Evolutionary conservation across 345 rosid genomes (phyloP).

Genomic region (Draba incana): DNA sequence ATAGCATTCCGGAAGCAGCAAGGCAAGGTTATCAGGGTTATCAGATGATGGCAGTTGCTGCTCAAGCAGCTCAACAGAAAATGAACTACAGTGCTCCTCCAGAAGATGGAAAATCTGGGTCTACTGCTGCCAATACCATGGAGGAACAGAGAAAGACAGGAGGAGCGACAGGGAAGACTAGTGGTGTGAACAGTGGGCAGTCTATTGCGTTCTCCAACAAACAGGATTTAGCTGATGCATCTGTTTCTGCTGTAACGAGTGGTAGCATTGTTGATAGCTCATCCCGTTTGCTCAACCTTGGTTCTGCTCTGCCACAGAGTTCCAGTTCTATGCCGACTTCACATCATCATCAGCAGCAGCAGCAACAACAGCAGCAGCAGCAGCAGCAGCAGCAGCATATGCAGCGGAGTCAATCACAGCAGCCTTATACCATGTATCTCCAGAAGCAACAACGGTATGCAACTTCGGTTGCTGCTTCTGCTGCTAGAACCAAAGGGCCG

Average conservation of each 20-base stretch:
- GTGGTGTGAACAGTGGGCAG: conserved; percentile 56
- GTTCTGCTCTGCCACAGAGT: conserved; percentile 54
- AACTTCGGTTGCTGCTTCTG: conserved; percentile 57
- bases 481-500: conserved; percentile 68
- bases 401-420: conserved; percentile 54
- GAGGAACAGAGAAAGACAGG: conserved; percentile 65
- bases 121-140: conserved; percentile 45
- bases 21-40: conserved; percentile 64
- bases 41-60: conserved; percentile 60
- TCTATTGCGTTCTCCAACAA: conserved; percentile 80
- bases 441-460: conserved; percentile 78
- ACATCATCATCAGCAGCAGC: conserved; percentile 59
- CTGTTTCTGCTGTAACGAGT: conserved; percentile 59
- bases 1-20: conserved; percentile 69
- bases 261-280: conserved; percentile 80
- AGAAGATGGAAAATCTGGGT: conserved; percentile 73
- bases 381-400: conserved; percentile 54
- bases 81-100: conserved; percentile 58
- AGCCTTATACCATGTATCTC: conserved; percentile 56
- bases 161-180: conserved; percentile 26
- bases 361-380: conserved; percentile 52
- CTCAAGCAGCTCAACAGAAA: conserved; percentile 78
- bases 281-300: conserved; percentile 59
- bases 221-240: conserved; percentile 57
- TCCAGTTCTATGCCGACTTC: conserved; percentile 47